These are phyloP conservation scores for Cercospora beticola DNA, from an alignment of 2,329 filamentous ascomycete genomes.

Conservation along the genomic window DNA sequence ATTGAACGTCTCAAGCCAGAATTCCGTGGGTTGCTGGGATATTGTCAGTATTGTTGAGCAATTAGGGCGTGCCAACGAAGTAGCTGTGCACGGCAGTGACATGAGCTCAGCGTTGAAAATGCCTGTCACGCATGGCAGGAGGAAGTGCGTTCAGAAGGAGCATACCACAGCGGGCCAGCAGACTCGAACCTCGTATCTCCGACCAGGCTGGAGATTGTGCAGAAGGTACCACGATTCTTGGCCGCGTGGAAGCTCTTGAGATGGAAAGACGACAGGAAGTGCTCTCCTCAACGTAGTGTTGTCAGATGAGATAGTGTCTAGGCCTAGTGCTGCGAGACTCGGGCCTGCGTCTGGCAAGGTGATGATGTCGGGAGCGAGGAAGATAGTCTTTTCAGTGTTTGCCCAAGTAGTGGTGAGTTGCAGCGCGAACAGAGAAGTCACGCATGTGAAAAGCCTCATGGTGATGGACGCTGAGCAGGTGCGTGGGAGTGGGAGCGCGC, in stretches of 20 bases:
- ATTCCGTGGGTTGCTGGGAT: constrained; percentile 80
- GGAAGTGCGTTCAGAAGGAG: constrained; percentile 25
- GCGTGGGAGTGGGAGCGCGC: neutral
- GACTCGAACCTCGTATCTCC: constrained; percentile 85
- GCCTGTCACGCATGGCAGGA: neutral
- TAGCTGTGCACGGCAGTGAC: neutral
- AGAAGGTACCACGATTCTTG: constrained; percentile 77
- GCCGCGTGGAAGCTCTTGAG: constrained; percentile 53
- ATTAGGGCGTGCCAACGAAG: neutral
- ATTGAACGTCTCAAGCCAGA: constrained; percentile 66
- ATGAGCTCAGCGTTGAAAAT: neutral
- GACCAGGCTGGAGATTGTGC: constrained; percentile 64
- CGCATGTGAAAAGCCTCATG: constrained; percentile 29
- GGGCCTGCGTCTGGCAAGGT: constrained; percentile 57
- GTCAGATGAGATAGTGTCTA: constrained; percentile 62
- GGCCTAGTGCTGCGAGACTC: constrained; percentile 59
- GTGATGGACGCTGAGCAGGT: constrained; percentile 17
- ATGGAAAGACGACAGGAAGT: constrained; percentile 68
- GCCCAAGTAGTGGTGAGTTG: constrained; percentile 45
- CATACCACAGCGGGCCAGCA: constrained; percentile 92
- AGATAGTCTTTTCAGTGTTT: constrained; percentile 91
- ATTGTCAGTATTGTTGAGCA: constrained; percentile 7
- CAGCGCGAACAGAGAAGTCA: constrained; percentile 29
- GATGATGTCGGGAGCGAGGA: constrained; percentile 66
- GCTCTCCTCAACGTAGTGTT: constrained; percentile 58